Base-by-base conservation (phyloP, 2,329 filamentous ascomycete genomes). In the Aspergillus sp. region DNA sequence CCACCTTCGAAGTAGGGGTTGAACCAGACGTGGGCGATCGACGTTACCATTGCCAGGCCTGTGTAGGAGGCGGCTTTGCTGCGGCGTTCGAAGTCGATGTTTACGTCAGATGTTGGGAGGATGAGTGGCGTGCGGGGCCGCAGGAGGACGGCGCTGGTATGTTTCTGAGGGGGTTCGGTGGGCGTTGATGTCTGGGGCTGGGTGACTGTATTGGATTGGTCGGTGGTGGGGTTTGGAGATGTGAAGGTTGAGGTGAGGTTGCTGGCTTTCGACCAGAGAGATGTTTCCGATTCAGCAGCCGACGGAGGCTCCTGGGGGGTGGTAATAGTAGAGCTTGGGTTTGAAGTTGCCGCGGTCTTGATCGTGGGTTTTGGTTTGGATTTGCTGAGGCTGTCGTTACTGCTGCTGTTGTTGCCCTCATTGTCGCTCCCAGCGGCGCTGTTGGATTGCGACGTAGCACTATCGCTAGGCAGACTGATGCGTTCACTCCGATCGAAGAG, bases 1-100 rank as follows among this genome's bases (percentile, higher is more conserved):
- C 89, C 90, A 44, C 93, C 92, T 76, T 98, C 95, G 67, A 98
- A 98, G 74, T 87, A 98, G 2, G 87, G 81, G 69, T 99, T 99
- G 80, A 97, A 96, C 95, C 95, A 99, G 15, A 96, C 90, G 68
- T 98, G 93, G 0, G 93, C 93, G 9, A 98, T 88, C 0, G 93
- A 88, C 0, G 93, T 96, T 3, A 97, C 91, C 87, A 98, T 91
- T 0, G 91, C 92, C 64, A 91, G 84, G 1, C 91, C 89, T 6
- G 83, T 83, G 66, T 89, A 90, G 1, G 89, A 86, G 3, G 89
- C 87, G 8, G 44, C 45, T 67, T 88, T 89, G 74, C 92, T 96
- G 36, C 93, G 86, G 7, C 91, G 85, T 76, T 98, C 93, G 22
- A 97, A 86, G 49, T 92, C 88, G 63, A 98, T 89, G 71, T 96